Conservation (phyloP, 768 basidiomycete species). For the Ramaria rubella region DNA sequence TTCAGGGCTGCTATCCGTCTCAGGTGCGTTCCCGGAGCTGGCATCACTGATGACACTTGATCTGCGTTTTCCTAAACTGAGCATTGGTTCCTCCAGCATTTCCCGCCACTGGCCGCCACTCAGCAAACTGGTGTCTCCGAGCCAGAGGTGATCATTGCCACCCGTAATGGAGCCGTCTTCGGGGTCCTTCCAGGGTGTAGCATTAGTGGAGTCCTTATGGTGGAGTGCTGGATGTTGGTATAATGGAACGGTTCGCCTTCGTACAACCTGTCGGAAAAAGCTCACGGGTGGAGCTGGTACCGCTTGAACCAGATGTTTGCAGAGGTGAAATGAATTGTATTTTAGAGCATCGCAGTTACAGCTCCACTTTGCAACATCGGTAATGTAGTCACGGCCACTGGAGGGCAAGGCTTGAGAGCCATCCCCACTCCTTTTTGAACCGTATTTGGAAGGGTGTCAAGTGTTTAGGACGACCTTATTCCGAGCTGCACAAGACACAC, state of each 20-base stretch:
- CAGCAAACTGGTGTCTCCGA: conserved; percentile 12
- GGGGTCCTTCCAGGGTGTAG: neutral
- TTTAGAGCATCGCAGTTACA: conserved; percentile 27
- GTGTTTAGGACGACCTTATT: conserved; percentile 19
- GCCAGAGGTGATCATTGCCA: conserved; percentile 22
- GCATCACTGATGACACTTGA: too few relatives aligned
- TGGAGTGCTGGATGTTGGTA: conserved; percentile 18
- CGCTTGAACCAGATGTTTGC: conserved; percentile 31
- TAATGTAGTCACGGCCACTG: conserved; percentile 17
- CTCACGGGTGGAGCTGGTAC: conserved; percentile 11
- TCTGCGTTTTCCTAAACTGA: neutral
- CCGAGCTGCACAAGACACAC: too few relatives aligned
- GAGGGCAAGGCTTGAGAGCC: neutral
- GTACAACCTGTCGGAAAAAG: conserved; percentile 19
- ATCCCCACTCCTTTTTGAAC: conserved; percentile 24
- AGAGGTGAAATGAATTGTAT: conserved; percentile 23
- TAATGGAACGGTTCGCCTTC: conserved; percentile 18
- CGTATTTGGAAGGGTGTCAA: conserved; percentile 20
- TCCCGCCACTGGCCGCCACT: conserved; percentile 6
- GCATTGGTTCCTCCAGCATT: neutral
- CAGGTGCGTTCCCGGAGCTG: neutral
- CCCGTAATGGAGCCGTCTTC: conserved; percentile 18
- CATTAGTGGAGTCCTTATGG: neutral
- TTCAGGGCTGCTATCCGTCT: conserved; percentile 6
- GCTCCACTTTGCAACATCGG: conserved; percentile 19